Evolutionary conservation across 2,329 filamentous ascomycete genomes (phyloP), one percentile per base, ranked within the genome.

Genomic region (Hortaea sp.): DNA sequence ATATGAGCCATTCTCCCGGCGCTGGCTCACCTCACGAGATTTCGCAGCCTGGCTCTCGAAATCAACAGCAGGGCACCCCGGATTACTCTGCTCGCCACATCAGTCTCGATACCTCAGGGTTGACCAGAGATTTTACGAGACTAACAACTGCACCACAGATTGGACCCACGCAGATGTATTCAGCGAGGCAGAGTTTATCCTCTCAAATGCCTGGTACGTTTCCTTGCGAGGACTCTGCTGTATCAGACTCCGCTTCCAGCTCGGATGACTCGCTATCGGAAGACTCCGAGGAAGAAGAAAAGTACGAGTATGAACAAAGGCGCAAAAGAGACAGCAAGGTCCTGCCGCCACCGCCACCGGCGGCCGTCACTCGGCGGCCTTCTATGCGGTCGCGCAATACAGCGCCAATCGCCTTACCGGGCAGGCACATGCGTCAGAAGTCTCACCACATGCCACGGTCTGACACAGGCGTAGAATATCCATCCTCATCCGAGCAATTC

Each of bases 71-170:
- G 10, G 7, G 35, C 49, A 6, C 49, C 44, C 20, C 20, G 20
- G 13, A 52, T 49, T 53, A 52, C 38, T 62, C 59, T 34, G 55
- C 59, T n/a, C 55, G 58, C 27, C 47, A 51, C 13, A 40, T 47
- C 30, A 56, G 50, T 39, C 49, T 54, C 6, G 43, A 47, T 11
- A 41, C 52, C 20, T 41, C 53, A 11, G 48, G 49, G 29, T 44
- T 39, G 37, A 55, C 20, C 54, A 48, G 6, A 20, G 32, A 35
- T 6, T 39, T n/a, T 7, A 27, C 28, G 29, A 39, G 9, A 13
- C 29, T 11, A 29, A 28, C 10, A 20, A 39, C 20, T 10, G 13
- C 37, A 7, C 7, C 37, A 10, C 31, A 28, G 41, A 34, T 34
- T 12, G n/a, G 41, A 9, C 31, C 39, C 6, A 12, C 40, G 5